Conservation (phyloP, 1,284 basidiomycete genomes). For the Puccinia novopanici region DNA sequence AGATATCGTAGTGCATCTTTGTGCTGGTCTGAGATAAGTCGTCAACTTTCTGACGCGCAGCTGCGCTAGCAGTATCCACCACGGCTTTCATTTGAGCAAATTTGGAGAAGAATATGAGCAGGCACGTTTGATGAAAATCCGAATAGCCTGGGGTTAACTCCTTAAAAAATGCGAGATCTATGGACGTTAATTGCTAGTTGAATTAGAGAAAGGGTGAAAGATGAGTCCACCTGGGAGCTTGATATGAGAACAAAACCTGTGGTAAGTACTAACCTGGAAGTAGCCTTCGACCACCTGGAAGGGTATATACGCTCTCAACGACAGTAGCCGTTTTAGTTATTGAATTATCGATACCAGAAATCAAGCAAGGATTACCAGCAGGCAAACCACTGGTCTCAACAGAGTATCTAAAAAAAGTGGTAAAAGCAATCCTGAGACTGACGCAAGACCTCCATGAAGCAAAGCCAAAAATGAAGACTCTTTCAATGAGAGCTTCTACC, state of each 20-base stretch:
- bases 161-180: too few relatives aligned
- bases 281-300: constrained; percentile 64
- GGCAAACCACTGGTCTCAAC: constrained; percentile 83
- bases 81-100: constrained; percentile 76
- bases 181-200: too few relatives aligned
- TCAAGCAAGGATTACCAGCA: constrained; percentile 87
- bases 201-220: too few relatives aligned
- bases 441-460: constrained; percentile 52
- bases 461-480: constrained; percentile 71
- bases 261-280: too few relatives aligned
- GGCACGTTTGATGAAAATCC: too few relatives aligned
- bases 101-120: constrained; percentile 81
- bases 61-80: constrained; percentile 92
- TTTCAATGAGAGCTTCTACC: constrained; percentile 80
- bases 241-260: too few relatives aligned
- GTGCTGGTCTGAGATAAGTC: constrained; percentile 68
- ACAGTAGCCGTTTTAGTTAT: constrained; percentile 94
- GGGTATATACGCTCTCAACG: constrained; percentile 62
- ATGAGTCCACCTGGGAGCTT: too few relatives aligned
- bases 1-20: constrained; percentile 85
- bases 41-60: constrained; percentile 80
- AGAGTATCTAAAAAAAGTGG: constrained; percentile 69
- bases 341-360: constrained; percentile 88
- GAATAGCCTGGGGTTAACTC: too few relatives aligned
- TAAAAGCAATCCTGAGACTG: background rate